These are phyloP conservation scores for Chrysosporium keratinophilum DNA, from an alignment of 2,329 filamentous ascomycete species.

Conservation along the genomic window DNA sequence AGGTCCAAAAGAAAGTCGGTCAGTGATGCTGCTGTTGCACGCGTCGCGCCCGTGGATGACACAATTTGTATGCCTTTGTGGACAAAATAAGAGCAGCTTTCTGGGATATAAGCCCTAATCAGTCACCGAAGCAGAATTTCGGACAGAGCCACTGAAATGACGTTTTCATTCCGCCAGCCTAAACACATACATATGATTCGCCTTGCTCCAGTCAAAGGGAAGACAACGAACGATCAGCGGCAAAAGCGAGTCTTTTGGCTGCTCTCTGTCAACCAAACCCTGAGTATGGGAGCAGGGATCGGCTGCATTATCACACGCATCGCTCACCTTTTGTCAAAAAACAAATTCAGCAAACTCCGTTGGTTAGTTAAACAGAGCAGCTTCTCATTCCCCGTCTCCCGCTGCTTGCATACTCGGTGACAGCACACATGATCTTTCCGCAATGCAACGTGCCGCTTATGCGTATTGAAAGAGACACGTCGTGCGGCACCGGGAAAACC, in stretches of 20 bases:
- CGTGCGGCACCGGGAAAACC: not conserved
- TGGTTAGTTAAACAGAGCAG: not conserved
- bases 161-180: not conserved
- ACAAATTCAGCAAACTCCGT: not conserved
- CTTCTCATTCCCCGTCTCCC: not conserved
- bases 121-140: not conserved
- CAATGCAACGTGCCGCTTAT: conserved; percentile 15
- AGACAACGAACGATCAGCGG: not conserved
- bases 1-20: conserved; percentile 5
- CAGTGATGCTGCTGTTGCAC: conserved; percentile 4
- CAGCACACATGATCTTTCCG: conserved; percentile 14
- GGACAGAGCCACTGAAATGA: not conserved
- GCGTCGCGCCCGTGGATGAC: not conserved
- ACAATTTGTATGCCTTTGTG: not conserved
- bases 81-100: not conserved
- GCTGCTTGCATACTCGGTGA: conserved; percentile 7
- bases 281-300: not conserved
- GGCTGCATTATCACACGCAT: conserved; percentile 7
- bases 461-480: conserved; percentile 6
- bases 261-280: not conserved
- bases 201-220: not conserved
- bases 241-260: not conserved
- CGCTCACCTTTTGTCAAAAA: not conserved
- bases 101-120: too few species aligned
- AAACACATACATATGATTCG: not conserved